Evolutionary conservation across 352 stramenopile genomes (phyloP), one percentile per base, ranked within the genome.

Genomic region (Pythium sukuiense): DNA sequence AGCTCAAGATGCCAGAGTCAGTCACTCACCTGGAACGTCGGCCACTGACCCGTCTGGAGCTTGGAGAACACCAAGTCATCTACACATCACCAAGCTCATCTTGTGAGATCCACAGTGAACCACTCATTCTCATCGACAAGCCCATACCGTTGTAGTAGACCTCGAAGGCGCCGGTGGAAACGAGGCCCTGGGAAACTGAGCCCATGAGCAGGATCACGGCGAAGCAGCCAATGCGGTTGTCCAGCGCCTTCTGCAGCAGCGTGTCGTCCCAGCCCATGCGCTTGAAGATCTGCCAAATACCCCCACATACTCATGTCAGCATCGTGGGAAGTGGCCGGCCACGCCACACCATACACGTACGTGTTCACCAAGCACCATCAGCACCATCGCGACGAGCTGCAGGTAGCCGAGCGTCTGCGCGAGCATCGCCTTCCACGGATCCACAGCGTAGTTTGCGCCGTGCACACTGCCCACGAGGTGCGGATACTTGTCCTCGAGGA

Each of bases 11-110:
- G 3, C 37, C n/a, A 52, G 39, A 14, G 7, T 41, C 33, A 59
- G 9, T 13, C 24, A 3, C 67, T 20, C 73, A 93, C 85, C 70
- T 89, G 59, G 11, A 92, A 72, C 26, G 80, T 85, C 3, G 85
- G 85, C 85, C 85, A 94, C 27, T 83, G 76, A 27, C 74, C 76
- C 6, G 67, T 71, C 29, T 90, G 49, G 16, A 94, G 77, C 59
- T 89, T 91, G 29, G 85, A 94, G 61, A 92, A 94, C 57, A 92
- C 69, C 18, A 94, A 66, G 5, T 90, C 76, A 35, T 74, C 85
- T 94, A 63, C 35, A 60, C 8, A 20, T 13, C 18, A 27, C n/a
- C 26, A 55, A 24, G 20, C 20, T 24, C 20, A 24, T 24, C 20
- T 24, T 24, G 20, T 62, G 14, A 50, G 33, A 1, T 35, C 11